phyloP scores from a whole-genome alignment of 352 stramenopile genomes.

The Globisporangium nodosum region DNA sequence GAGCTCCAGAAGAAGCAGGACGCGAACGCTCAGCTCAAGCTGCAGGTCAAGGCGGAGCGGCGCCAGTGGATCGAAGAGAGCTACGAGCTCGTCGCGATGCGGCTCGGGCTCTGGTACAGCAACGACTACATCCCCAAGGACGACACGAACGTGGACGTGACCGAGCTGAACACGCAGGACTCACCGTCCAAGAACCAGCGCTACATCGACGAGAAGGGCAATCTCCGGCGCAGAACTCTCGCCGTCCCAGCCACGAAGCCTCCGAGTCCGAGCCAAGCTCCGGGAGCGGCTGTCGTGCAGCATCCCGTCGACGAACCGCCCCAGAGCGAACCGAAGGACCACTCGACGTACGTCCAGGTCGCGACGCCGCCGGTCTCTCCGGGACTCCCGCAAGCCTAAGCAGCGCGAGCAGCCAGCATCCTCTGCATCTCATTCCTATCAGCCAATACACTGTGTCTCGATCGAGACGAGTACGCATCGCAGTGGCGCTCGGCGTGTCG shows the following conservation, averaged over 20 bases:
- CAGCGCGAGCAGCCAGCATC: neutral
- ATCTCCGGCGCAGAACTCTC: constrained; percentile 25
- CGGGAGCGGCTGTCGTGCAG: neutral
- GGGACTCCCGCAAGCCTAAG: neutral
- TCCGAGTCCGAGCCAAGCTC: neutral
- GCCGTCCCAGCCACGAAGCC: neutral
- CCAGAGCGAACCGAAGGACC: neutral
- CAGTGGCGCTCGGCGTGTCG: neutral
- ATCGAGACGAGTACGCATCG: no score
- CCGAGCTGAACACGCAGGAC: constrained; percentile 24
- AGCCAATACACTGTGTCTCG: neutral
- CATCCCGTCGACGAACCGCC: neutral
- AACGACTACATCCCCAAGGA: constrained; percentile 15
- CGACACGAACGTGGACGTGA: constrained; percentile 24
- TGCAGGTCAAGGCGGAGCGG: constrained; percentile 22
- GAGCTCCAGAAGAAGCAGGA: constrained; percentile 6
- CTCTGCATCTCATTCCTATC: neutral
- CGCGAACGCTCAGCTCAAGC: constrained; percentile 31
- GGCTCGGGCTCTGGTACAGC: constrained; percentile 27
- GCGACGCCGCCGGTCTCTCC: constrained; percentile 10
- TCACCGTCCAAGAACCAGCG: constrained; percentile 33
- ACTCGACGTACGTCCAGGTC: constrained; percentile 2
- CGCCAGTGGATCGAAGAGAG: constrained; percentile 25
- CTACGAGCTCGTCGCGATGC: constrained; percentile 24
- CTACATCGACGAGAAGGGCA: constrained; percentile 45